A percentile compares a stretch with the other conserved stretches of the same genome.
Evolutionary conservation across 352 stramenopile species (phyloP).

Genomic region (Globisporangium abappressorium): DNA sequence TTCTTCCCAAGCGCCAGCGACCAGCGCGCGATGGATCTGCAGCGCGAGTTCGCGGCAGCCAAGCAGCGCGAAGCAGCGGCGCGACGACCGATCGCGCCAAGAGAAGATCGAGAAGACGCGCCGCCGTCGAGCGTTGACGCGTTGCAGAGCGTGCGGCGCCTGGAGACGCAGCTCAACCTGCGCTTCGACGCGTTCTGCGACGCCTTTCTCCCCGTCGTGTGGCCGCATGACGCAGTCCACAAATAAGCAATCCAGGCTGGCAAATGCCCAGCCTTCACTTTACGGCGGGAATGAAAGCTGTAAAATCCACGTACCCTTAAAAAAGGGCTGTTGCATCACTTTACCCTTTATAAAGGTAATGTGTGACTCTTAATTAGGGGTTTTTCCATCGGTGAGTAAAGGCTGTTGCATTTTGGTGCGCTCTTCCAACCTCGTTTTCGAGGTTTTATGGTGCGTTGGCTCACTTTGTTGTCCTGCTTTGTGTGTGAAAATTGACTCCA

Average conservation of each 20-base stretch:
- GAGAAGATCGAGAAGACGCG: neutral
- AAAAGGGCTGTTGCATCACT: neutral
- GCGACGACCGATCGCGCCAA: conserved; percentile 25
- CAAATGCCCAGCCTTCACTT: neutral
- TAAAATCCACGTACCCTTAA: neutral
- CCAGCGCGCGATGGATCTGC: conserved; percentile 32
- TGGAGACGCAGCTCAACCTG: conserved; percentile 54
- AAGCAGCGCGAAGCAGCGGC: conserved; percentile 31
- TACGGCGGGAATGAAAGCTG: neutral
- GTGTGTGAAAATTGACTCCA: neutral
- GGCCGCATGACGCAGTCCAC: conserved; percentile 30
- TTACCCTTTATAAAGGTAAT: neutral
- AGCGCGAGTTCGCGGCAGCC: conserved; percentile 38
- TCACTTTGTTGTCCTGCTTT: neutral
- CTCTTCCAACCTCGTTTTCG: neutral
- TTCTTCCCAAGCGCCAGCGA: conserved; percentile 2
- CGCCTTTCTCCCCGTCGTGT: conserved; percentile 49
- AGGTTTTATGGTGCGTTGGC: neutral
- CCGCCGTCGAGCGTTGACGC: neutral
- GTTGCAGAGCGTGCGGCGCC: conserved; percentile 14
- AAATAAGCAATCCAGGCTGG: neutral
- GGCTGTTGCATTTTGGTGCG: neutral
- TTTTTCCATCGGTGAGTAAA: neutral
- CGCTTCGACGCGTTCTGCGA: conserved; percentile 72
- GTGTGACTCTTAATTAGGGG: neutral